These are phyloP conservation scores for Aspergillus hiratsukae DNA, from an alignment of 2,329 filamentous ascomycete species.

Conservation along the genomic window DNA sequence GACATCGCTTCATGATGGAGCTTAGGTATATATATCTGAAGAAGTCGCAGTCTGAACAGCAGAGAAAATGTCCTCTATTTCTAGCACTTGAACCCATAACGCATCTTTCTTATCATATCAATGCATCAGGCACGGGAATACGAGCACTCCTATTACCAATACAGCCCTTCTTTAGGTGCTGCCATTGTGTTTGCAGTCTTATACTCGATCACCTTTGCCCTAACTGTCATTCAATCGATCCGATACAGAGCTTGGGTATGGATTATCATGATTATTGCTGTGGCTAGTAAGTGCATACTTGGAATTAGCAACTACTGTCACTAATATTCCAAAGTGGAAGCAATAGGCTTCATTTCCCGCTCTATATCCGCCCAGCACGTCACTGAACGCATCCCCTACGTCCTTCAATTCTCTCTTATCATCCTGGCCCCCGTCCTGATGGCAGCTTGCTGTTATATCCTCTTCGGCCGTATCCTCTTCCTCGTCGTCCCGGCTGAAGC, in stretches of 20 bases:
- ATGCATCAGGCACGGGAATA: background rate
- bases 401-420: constrained; percentile 36
- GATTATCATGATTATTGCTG: constrained; percentile 29
- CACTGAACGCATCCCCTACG: constrained; percentile 23
- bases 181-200: constrained; percentile 26
- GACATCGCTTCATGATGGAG: background rate
- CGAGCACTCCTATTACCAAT: constrained; percentile 16
- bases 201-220: constrained; percentile 22
- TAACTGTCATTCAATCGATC: constrained; percentile 29
- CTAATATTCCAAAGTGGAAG: constrained; percentile 29
- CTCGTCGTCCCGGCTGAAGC: constrained; percentile 32
- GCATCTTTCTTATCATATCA: background rate
- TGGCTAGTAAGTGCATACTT: constrained; percentile 22
- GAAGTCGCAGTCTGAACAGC: background rate
- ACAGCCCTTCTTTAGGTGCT: constrained; percentile 25
- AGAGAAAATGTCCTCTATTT: background rate
- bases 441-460: constrained; percentile 38
- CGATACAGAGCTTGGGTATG: constrained; percentile 30
- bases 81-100: background rate
- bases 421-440: constrained; percentile 39
- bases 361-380: constrained; percentile 26
- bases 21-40: background rate
- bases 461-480: constrained; percentile 39
- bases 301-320: background rate
- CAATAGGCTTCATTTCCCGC: constrained; percentile 34